Conservation (phyloP, 202 grass and related monocot species). For the Carex arenaria region DNA sequence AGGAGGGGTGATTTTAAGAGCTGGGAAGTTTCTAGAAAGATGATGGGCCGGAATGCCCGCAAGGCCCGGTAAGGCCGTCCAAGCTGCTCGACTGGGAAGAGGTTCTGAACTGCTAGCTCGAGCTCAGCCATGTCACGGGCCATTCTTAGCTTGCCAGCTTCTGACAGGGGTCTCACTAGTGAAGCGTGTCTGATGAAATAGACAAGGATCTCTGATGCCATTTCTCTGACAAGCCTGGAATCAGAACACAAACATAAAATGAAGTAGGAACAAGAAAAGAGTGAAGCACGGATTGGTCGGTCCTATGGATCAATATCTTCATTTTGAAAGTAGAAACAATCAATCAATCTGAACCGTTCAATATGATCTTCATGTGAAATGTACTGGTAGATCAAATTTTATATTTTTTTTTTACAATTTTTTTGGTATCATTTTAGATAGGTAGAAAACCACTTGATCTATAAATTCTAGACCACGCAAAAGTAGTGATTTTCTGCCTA, state of each 20-base stretch:
- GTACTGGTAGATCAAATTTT: too few species aligned
- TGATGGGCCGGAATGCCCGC: slow-evolving; percentile 74
- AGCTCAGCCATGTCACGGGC: slow-evolving; percentile 96
- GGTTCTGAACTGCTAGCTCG: slow-evolving; percentile 86
- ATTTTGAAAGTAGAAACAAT: too few species aligned
- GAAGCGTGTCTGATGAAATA: slow-evolving; percentile 97
- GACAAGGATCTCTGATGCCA: slow-evolving; percentile 85
- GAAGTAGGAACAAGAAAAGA: neutral
- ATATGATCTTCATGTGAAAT: too few species aligned
- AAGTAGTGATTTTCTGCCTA: too few species aligned
- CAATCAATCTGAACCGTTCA: too few species aligned
- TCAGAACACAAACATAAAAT: slow-evolving; percentile 3
- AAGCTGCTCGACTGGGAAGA: slow-evolving; percentile 96
- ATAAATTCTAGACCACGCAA: too few species aligned
- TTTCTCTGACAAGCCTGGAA: slow-evolving; percentile 64
- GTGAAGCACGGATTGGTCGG: too few species aligned
- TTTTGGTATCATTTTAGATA: too few species aligned
- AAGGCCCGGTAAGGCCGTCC: slow-evolving; percentile 77
- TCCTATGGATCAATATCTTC: too few species aligned
- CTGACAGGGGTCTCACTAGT: slow-evolving; percentile 87
- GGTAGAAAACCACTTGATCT: too few species aligned
- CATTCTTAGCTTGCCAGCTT: slow-evolving; percentile 92
- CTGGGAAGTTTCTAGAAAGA: slow-evolving; percentile 91
- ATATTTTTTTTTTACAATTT: too few species aligned
- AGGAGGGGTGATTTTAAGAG: slow-evolving; percentile 67